A percentile compares a stretch with the other conserved stretches of the same genome.
These are phyloP conservation scores for Neurospora tetrasperma DNA, from an alignment of 495 filamentous ascomycete genomes.

Conservation along the genomic window DNA sequence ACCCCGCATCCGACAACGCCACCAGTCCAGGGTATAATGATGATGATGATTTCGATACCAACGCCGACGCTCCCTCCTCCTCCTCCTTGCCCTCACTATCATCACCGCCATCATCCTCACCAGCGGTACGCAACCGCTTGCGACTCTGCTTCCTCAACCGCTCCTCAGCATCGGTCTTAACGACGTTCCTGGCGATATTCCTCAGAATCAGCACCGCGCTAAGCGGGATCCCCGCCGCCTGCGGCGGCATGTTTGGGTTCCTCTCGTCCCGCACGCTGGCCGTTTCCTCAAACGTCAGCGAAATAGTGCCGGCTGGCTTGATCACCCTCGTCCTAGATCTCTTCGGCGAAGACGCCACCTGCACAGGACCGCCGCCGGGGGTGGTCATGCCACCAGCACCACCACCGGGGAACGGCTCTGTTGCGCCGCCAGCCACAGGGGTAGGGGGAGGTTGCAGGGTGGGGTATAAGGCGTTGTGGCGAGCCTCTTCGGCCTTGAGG, in stretches of 20 bases:
- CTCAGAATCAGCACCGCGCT: conserved; percentile 77
- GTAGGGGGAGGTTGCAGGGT: not conserved
- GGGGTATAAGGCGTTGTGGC: conserved; percentile 4
- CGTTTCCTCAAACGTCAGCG: conserved; percentile 51
- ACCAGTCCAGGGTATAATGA: not conserved
- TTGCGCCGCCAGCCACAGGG: not conserved
- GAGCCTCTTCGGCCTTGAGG: conserved; percentile 36
- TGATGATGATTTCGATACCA: not conserved
- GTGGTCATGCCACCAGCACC: not conserved
- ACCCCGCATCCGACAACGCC: conserved; percentile 23
- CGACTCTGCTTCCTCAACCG: conserved; percentile 39
- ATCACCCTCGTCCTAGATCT: conserved; percentile 37
- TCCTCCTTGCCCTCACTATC: conserved; percentile 33
- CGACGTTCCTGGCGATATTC: conserved; percentile 73
- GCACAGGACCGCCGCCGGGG: conserved; percentile 1
- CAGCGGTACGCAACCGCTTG: not conserved
- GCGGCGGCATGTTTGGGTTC: conserved; percentile 39
- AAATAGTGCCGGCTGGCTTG: conserved; percentile 45
- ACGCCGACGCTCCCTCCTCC: conserved; percentile 4
- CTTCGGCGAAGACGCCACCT: conserved; percentile 18
- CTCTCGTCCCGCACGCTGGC: conserved; percentile 59
- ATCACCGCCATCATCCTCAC: not conserved
- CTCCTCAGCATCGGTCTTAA: conserved; percentile 46
- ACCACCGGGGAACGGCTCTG: not conserved
- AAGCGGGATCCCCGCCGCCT: conserved; percentile 76